Evolutionary conservation across 148 eudicot species (phyloP), one percentile per base, ranked within the genome.

Genomic region (Diospyros kaki): DNA sequence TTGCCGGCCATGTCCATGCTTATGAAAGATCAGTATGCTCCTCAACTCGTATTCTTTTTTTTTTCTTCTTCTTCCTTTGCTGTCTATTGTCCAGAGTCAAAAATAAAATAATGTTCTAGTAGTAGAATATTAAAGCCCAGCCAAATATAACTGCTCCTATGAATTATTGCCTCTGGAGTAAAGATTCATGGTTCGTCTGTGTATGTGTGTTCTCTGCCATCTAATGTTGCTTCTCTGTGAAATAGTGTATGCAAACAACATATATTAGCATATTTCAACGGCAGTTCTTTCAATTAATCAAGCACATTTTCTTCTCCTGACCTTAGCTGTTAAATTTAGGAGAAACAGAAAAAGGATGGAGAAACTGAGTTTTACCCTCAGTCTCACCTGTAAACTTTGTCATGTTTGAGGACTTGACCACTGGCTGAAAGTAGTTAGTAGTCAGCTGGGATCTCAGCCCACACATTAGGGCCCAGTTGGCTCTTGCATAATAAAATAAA

Each of bases 1-100:
- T 90, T 75, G 96, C 98, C 45, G 98, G 97, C 67, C 98, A 94
- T 81, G 98, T 94, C 62, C 98, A 94, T 73, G 98, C 97, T 45
- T 94, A 94, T 77, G 98, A 94, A 80, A 83, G 98, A 94, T 92
- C 97, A 79, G 98, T 94, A 76, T 62, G 87, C 74, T 64, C 13
- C 75, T 53, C 17, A 70, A 54, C 48, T 62, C 13, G 3, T 71
- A 66, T 68, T 69, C 17, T 58, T 45, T 64, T 44, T 43, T n/a
- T 46, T 67, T 51, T 58, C 48, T 73, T 69, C 11, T 48, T 48
- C 8, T 48, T 8, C 52, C 52, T 8, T 48, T 48, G 6, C 52
- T 48, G 52, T 28, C 28, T 28, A 28, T 28, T 28, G 28, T 28
- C 28, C 17, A 15, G 44, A 2, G 41, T 51, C 68, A 65, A 40